A percentile compares a stretch with the other conserved stretches of the same genome.
Evolutionary conservation across 495 filamentous ascomycete genomes (phyloP).

Genomic region (Amphirosellinia nigrospora): DNA sequence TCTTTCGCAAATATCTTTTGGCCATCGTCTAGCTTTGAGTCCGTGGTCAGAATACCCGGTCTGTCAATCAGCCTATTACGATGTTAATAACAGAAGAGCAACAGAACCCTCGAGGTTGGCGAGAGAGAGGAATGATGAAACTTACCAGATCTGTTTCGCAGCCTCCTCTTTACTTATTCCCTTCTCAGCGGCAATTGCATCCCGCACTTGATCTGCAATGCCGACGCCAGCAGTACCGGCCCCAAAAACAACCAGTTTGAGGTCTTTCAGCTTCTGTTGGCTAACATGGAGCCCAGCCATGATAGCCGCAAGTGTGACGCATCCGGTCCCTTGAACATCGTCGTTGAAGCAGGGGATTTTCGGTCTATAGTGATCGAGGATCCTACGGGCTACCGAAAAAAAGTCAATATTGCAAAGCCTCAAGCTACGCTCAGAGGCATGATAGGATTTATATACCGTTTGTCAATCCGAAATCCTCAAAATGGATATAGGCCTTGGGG

Average conservation of each 20-base stretch:
- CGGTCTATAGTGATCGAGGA: conserved; percentile 75
- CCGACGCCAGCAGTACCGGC: conserved; percentile 85
- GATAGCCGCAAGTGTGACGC: conserved; percentile 83
- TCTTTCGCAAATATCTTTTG: conserved; percentile 72
- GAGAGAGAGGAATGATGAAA: not conserved
- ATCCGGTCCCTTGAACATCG: conserved; percentile 89
- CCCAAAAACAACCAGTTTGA: conserved; percentile 76
- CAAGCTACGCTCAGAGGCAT: not conserved
- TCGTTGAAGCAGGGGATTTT: conserved; percentile 88
- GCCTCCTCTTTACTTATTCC: conserved; percentile 75
- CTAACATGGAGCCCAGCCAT: conserved; percentile 74
- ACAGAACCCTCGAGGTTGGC: not conserved
- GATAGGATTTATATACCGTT: conserved; percentile 49
- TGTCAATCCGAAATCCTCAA: conserved; percentile 66
- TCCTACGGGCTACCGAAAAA: conserved; percentile 54
- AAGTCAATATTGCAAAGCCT: not conserved
- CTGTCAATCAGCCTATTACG: conserved; percentile 78
- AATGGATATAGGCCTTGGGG: conserved; percentile 84
- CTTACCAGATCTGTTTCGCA: conserved; percentile 79
- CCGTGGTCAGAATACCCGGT: conserved; percentile 72
- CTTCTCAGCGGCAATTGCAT: conserved; percentile 74
- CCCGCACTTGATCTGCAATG: conserved; percentile 85
- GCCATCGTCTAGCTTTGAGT: conserved; percentile 62
- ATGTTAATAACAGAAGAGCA: not conserved
- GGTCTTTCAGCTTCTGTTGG: conserved; percentile 68